These are phyloP conservation scores for Penicillium sp. DNA, from an alignment of 2,329 filamentous ascomycete genomes.

Conservation along the genomic window DNA sequence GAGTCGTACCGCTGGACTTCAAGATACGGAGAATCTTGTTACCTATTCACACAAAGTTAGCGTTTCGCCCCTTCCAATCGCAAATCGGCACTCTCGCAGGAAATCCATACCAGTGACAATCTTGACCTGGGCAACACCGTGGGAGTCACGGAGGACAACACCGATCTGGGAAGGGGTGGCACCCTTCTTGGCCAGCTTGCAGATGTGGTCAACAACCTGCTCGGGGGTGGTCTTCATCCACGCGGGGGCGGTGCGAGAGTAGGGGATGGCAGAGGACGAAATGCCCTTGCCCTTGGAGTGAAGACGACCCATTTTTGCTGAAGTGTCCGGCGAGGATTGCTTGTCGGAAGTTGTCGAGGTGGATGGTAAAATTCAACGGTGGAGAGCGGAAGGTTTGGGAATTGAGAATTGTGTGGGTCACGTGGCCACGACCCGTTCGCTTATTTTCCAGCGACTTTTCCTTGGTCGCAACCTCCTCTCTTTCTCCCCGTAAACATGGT, in stretches of 20 bases:
- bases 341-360: conserved; percentile 34
- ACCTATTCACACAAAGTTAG: conserved; percentile 58
- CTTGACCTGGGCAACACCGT: conserved; percentile 98
- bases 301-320: conserved; percentile 66
- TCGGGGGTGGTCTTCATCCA: conserved; percentile 99
- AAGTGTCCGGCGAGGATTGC: conserved; percentile 26
- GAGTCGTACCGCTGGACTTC: conserved; percentile 84
- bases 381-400: conserved; percentile 12
- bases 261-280: conserved; percentile 90
- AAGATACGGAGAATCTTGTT: conserved; percentile 99
- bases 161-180: conserved; percentile 98
- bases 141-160: conserved; percentile 96
- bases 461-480: not conserved
- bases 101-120: conserved; percentile 79
- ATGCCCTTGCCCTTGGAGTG: conserved; percentile 99
- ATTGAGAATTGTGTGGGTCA: conserved; percentile 31
- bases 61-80: conserved; percentile 9
- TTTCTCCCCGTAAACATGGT: conserved; percentile 4
- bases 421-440: conserved; percentile 21
- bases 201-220: conserved; percentile 98
- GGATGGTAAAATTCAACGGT: conserved; percentile 22
- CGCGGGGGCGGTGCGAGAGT: conserved; percentile 86
- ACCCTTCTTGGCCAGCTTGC: conserved; percentile 98
- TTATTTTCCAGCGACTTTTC: conserved; percentile 20
- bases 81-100: not conserved